Evolutionary conservation across 176 grass and related monocot genomes (phyloP).

Genomic region (Dendrocalamus sinicus): DNA sequence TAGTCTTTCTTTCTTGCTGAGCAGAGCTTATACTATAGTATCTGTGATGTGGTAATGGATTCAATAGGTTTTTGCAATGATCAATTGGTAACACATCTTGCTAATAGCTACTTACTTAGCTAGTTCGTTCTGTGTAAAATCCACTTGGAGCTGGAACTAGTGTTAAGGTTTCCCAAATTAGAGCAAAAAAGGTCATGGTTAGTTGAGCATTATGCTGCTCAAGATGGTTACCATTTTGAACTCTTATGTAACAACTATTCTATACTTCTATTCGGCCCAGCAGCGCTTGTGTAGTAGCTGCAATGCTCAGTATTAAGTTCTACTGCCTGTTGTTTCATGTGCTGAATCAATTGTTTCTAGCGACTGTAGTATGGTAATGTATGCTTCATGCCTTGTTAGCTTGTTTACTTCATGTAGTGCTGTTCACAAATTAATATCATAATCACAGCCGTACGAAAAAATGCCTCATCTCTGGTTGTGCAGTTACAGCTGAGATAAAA

Average conservation of each 20-base stretch:
- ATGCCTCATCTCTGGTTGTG: background rate
- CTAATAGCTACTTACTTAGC: background rate
- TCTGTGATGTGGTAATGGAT: slow-evolving; percentile 8
- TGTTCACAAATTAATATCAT: background rate
- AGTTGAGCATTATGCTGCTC: background rate
- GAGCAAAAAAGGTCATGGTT: background rate
- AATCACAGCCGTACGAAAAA: background rate
- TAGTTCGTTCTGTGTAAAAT: background rate
- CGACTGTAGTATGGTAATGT: background rate
- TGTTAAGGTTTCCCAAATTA: background rate
- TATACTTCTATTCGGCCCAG: background rate
- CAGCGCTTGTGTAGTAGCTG: background rate
- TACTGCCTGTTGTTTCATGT: background rate
- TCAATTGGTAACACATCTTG: background rate
- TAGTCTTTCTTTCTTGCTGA: slow-evolving; percentile 3
- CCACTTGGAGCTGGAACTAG: background rate
- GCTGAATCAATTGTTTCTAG: background rate
- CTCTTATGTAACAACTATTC: background rate
- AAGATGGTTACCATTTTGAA: background rate
- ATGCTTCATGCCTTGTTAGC: background rate
- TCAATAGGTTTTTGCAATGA: background rate
- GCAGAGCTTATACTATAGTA: background rate
- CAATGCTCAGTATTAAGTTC: background rate
- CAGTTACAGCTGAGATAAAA: slow-evolving; percentile 23
- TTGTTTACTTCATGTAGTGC: background rate